phyloP scores from a whole-genome alignment of 768 basidiomycete species.

The Boletus speciosus region DNA sequence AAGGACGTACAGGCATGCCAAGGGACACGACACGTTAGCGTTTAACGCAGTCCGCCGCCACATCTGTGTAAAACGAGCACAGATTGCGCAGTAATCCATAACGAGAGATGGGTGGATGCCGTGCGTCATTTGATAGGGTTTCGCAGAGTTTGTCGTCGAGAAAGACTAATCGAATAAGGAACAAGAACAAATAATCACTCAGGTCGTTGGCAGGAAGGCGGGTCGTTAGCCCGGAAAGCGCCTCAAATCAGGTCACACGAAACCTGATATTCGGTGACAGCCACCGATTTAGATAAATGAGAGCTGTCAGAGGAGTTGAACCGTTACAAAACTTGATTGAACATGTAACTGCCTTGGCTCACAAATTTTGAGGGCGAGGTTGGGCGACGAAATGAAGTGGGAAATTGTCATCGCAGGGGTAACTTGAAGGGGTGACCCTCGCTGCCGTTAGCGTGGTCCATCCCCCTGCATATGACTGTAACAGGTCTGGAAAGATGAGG shows the following conservation, averaged over 20 bases:
- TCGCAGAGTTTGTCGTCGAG: slow-evolving; percentile 33
- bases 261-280: slow-evolving; percentile 17
- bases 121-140: slow-evolving; percentile 37
- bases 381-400: slow-evolving; percentile 18
- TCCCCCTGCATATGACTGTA: slow-evolving; percentile 35
- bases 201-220: slow-evolving; percentile 13
- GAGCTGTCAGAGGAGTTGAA: slow-evolving; percentile 22
- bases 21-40: slow-evolving; percentile 18
- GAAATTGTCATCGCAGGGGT: slow-evolving; percentile 17
- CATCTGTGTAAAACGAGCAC: slow-evolving; percentile 26
- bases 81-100: slow-evolving; percentile 26
- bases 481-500: slow-evolving; percentile 22
- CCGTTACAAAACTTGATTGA: slow-evolving; percentile 27
- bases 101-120: slow-evolving; percentile 25
- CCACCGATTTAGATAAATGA: slow-evolving; percentile 32
- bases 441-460: slow-evolving; percentile 25
- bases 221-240: slow-evolving; percentile 18
- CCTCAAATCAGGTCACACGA: slow-evolving; percentile 22
- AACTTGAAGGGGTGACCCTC: slow-evolving; percentile 10
- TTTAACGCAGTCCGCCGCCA: slow-evolving; percentile 21
- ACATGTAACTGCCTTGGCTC: slow-evolving; percentile 26
- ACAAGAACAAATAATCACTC: slow-evolving; percentile 14
- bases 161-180: slow-evolving; percentile 35
- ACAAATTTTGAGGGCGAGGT: slow-evolving; percentile 19
- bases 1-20: slow-evolving; percentile 21